Base-by-base conservation (phyloP, 352 stramenopile species). In the Phytophthora boehmeriae region DNA sequence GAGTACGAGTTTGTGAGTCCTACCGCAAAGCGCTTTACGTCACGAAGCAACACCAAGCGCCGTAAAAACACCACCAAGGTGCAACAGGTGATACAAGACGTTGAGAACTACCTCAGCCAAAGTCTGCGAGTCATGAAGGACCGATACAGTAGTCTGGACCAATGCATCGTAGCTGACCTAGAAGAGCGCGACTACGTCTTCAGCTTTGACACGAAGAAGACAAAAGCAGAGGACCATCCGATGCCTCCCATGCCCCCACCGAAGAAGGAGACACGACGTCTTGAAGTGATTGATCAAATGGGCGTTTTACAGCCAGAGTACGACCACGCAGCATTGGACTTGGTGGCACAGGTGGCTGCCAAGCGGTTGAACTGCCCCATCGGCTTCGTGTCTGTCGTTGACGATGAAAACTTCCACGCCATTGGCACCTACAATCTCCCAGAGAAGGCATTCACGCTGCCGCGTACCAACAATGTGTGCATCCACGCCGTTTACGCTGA, bases 281-380 rank as follows among this genome's bases (percentile, higher is more conserved):
- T 88, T 2, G 5, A 83, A 44, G 58, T 66, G 43, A 82, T 92
- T 19, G 25, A 78, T 22, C 36, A 76, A 8, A 75, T 75, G 32
- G 76, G 70, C 4, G 75, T 86, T 39, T 50, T 92, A 8, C 41
- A 68, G 6, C 39, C 51, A 1, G 60, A 71, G 10, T 88, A 79
- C 64, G 82, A 91, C 49, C 68, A 52, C 43, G 51, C 68, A 5
- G 81, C 79, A 8, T 59, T 91, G 8, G 59, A 89, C n/a, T 14
- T 91, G 50, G 66, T 91, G 17, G 81, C 77, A 3, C 66, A 89
- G 65, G 73, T 89, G 13, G 81, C 79, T 5, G 81, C 81, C 35
- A 78, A 86, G 60, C 69, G 75, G 2, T 49, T 89, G 19, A 75
- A 75, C 45, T 89, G 81, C 41, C 73, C 78, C 13, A 80, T 89